A percentile compares a stretch with the other conserved stretches of the same genome.
These are phyloP conservation scores for Lablab purpureus DNA, from an alignment of 306 rosid genomes.

Conservation along the genomic window DNA sequence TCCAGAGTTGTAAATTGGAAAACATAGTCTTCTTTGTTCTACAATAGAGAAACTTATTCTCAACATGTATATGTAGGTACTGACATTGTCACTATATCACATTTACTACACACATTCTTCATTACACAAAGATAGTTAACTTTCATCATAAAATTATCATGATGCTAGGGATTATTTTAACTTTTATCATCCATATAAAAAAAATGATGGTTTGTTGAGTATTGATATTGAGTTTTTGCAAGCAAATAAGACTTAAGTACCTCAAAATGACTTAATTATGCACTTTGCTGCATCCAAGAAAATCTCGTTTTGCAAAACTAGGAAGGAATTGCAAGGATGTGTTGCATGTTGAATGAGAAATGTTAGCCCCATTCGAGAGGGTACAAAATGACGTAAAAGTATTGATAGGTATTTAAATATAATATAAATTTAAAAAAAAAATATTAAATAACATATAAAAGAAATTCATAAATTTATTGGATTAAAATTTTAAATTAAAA, in stretches of 20 bases:
- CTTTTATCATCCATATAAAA: conserved; percentile 35
- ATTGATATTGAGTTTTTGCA: conserved; percentile 19
- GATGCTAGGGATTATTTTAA: conserved; percentile 6
- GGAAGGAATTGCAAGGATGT: conserved; percentile 22
- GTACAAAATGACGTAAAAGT: too few relatives aligned
- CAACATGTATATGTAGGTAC: conserved; percentile 4
- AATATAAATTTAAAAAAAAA: too few relatives aligned
- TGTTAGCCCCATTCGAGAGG: too few relatives aligned
- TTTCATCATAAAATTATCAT: conserved; percentile 24
- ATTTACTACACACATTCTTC: conserved; percentile 2
- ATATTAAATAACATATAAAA: too few relatives aligned
- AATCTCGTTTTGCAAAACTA: conserved; percentile 15
- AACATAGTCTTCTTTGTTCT: neutral
- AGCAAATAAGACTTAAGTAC: conserved; percentile 55
- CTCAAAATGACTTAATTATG: conserved; percentile 53
- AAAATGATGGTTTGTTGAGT: conserved; percentile 6
- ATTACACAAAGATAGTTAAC: conserved; percentile 32
- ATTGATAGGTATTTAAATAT: too few relatives aligned
- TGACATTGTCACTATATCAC: conserved; percentile 14
- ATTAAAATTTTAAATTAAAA: too few relatives aligned
- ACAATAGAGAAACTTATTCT: conserved; percentile 4
- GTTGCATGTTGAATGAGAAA: conserved; percentile 29
- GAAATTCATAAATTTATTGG: too few relatives aligned
- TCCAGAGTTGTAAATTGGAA: neutral
- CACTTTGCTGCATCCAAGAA: neutral